Evolutionary conservation across 1,139 yeast genomes (phyloP), one percentile per base, ranked within the genome.

Genomic region (Groenewaldozyma sp.): DNA sequence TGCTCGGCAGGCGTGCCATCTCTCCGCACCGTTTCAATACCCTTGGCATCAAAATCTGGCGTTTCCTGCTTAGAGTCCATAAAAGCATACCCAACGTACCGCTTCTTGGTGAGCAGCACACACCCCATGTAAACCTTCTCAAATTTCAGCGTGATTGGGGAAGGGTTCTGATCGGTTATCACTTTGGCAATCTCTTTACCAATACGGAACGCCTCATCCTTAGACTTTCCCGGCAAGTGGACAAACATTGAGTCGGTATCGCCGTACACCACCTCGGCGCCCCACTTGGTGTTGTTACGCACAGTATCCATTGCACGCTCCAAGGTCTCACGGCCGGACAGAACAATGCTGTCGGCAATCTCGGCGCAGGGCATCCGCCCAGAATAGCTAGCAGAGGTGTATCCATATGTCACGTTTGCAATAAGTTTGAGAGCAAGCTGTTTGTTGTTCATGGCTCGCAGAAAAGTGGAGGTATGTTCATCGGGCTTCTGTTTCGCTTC

Each of bases 331-430:
- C 97, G 67, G 0, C 93, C 98, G 0, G 93, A 79, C 21, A 91
- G 77, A 0, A 91, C 98, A 55, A 91, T 86, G 9, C 94, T 82
- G 62, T 91, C 98, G 0, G 98, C 95, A 24, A 91, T 72, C 56
- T 87, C 97, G 0, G 94, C 78, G 52, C 93, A 84, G 0, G 98
- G 98, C 98, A 91, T 91, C 47, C 98, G 66, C 0, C 98, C 98
- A 26, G 95, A 86, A 54, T 80, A 91, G 0, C 95, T 76, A 0
- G 98, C 98, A 0, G 96, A 82, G 0, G 97, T 73, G 55, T 91
- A 91, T 0, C 98, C 98, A 63, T 91, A 91, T 0, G 96, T 88
- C 13, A 91, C 98, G 59, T 87, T 88, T 1, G 98, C 96, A 40
- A 88, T 80, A 44, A 91, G 64, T 54, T 91, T 91, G 45, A 91